Percentiles rank a stretch among this genome's conserved stretches.
Evolutionary conservation across 495 filamentous ascomycete species (phyloP).

Genomic region (Coniosporium apollinis): DNA sequence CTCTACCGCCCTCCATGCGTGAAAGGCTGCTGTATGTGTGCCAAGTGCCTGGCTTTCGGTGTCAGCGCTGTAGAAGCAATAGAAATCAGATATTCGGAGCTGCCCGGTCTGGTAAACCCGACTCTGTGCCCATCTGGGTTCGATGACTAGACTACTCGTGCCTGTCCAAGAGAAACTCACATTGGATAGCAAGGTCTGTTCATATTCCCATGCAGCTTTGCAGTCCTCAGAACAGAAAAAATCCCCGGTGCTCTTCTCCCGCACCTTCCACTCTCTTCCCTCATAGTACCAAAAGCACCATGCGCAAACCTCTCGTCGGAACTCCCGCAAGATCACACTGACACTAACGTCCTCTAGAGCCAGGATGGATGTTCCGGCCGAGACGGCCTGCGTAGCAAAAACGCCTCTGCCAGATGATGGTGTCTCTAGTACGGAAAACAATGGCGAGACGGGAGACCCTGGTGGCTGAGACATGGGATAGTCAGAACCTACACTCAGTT

Average conservation of each 20-base stretch:
- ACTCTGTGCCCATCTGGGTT: no score
- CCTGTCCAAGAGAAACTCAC: no score
- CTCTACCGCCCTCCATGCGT: constrained; percentile 4
- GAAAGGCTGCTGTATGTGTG: no score
- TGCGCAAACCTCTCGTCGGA: constrained; percentile 24
- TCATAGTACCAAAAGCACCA: constrained; percentile 22
- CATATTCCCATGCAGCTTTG: constrained; percentile 9
- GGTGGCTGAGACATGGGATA: no score
- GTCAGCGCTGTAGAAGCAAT: no score
- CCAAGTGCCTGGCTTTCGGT: no score
- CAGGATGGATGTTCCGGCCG: constrained; percentile 11
- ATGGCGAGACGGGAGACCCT: no score
- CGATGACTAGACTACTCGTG: no score
- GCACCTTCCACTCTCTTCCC: constrained; percentile 13
- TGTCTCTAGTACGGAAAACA: constrained; percentile 15
- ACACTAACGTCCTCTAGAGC: constrained; percentile 8
- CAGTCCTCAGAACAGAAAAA: constrained; percentile 18
- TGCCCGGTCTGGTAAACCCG: no score
- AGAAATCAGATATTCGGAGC: no score
- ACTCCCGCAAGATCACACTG: constrained; percentile 18
- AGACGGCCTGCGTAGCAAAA: constrained; percentile 13
- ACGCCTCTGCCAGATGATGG: constrained; percentile 19
- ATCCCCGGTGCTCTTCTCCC: constrained; percentile 12
- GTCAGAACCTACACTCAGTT: no score
- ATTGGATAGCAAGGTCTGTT: not conserved